Evolutionary conservation across 768 basidiomycete genomes (phyloP), one percentile per base, ranked within the genome.

Genomic region (Holtermannia corniformis): DNA sequence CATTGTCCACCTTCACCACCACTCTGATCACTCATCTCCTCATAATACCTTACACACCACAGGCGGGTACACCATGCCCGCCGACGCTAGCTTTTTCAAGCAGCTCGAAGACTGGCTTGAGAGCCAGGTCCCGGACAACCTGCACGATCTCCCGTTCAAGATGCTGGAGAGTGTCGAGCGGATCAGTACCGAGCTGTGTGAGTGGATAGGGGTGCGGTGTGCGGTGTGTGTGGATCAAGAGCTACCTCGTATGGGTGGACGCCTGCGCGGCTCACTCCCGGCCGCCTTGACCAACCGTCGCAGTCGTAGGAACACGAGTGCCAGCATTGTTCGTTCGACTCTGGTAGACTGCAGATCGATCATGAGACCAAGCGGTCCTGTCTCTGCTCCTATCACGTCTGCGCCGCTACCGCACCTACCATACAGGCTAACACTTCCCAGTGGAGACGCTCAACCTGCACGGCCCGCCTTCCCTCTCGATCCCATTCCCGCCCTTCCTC

Each of bases 381-480:
- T n/a, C n/a, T n/a, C n/a, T n/a, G n/a, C n/a, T n/a, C n/a, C n/a
- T n/a, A n/a, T n/a, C n/a, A n/a, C n/a, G n/a, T n/a, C n/a, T n/a
- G n/a, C n/a, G n/a, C n/a, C n/a, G n/a, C n/a, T n/a, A n/a, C n/a
- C n/a, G n/a, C n/a, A n/a, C n/a, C n/a, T n/a, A n/a, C n/a, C n/a
- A n/a, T n/a, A n/a, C n/a, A n/a, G n/a, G n/a, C n/a, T n/a, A n/a
- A n/a, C n/a, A 37, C 16, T 28, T 10, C 14, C 12, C 51, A 71
- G 70, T 69, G 51, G 67, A 71, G 26, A 58, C 65, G 5, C 62
- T 71, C 23, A 68, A 69, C 42, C 63, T 65, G 16, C 64, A 68
- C 42, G 65, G 65, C 27, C 61, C 67, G 14, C 61, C 62, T 12
- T 63, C 60, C 37, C 67, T 65, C 55, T 65, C 64, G 12, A 60